Base-by-base conservation (phyloP, 768 basidiomycete genomes). In the Suillus cothurnatus region DNA sequence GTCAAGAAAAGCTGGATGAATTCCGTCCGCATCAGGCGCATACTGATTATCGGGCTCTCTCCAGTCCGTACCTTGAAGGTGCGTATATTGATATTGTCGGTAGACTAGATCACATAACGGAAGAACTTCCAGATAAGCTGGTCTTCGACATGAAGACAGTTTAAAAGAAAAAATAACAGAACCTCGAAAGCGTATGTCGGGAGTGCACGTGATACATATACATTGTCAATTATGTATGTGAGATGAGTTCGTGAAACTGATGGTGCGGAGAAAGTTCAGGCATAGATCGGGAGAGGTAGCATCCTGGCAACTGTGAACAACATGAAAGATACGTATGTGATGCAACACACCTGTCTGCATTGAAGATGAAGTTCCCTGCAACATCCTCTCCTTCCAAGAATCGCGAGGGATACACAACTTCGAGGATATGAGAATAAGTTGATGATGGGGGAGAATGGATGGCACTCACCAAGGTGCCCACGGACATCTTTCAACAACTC, bases 301-400 rank as follows among this genome's bases (percentile, higher is more conserved):
- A 94, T 68, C 70, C 92, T 76, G 36, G 64, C 23, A 62, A 38
- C 38, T 55, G 50, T 70, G n/a, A 74, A 52, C 26, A 62, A n/a
- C 53, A 19, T 63, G 7, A 28, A 31, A 49, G 17, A 52, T 19
- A 19, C 41, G 6, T 8, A 41, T 50, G 38, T 49, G 9, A 53
- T 14, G 12, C 12, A 36, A 74, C 83, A 65, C 67, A 90, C 91
- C 85, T 84, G 72, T 97, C 95, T 34, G 93, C 86, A 72, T 92
- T 93, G 79, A 97, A 97, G 66, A 97, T 78, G 81, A 97, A 97
- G 75, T 99, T 98, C 69, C 96, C 91, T 7, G 91, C 89, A 1
- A 87, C 82, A 73, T 97, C 94, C 77, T 98, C 96, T n/a, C 87
- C 92, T 76, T 98, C 96, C 66, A 99, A 72, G 80, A 98, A 98